Conservation (phyloP, 2,329 filamentous ascomycete genomes). For the Colletotrichum sp. region DNA sequence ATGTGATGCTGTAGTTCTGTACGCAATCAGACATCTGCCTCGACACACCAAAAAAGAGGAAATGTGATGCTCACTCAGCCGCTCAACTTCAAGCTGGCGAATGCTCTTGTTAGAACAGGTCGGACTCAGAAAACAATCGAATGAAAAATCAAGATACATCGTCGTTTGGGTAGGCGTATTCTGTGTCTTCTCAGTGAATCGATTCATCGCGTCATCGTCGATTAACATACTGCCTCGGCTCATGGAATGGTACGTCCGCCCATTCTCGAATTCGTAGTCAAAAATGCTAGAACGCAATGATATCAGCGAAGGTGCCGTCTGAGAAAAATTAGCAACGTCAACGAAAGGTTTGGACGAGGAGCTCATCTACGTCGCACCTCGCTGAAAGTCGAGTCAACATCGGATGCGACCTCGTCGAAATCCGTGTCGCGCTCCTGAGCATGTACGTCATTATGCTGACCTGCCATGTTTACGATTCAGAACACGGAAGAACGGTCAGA, state of each 20-base stretch:
- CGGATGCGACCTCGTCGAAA: not conserved
- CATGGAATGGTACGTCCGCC: conserved; percentile 39
- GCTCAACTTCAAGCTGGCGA: conserved; percentile 31
- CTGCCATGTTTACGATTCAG: not conserved
- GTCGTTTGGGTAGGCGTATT: conserved; percentile 30
- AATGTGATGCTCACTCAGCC: conserved; percentile 18
- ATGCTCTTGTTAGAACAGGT: not conserved
- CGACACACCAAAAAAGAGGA: not conserved
- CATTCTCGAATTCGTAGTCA: conserved; percentile 38
- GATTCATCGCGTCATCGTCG: not conserved
- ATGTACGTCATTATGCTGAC: not conserved
- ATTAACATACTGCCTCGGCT: not conserved
- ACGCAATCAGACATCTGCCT: not conserved
- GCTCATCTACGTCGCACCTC: not conserved
- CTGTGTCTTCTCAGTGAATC: conserved; percentile 3
- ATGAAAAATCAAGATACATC: conserved; percentile 19
- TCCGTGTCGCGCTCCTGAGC: not conserved
- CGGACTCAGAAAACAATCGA: no score
- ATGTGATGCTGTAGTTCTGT: conserved; percentile 40
- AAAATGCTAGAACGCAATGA: conserved; percentile 34
- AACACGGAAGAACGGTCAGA: fast-evolving
- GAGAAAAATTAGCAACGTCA: not conserved
- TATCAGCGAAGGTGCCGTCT: not conserved
- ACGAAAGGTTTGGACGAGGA: not conserved
- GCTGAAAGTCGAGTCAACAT: not conserved